These are phyloP conservation scores for Colletotrichum cordylinicola DNA, from an alignment of 2,329 filamentous ascomycete species.

Conservation along the genomic window DNA sequence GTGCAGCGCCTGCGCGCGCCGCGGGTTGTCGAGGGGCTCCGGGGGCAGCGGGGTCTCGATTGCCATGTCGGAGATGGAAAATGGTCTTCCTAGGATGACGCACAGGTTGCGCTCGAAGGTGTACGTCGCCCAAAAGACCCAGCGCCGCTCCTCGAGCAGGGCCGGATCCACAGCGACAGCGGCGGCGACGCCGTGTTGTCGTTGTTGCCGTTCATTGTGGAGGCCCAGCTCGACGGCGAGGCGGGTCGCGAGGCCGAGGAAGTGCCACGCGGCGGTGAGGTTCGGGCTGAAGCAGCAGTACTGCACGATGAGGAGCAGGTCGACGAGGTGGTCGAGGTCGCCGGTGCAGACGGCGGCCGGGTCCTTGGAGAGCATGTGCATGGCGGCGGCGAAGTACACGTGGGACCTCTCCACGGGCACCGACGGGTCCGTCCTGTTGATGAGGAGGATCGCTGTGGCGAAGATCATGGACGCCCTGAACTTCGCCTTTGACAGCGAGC, in stretches of 20 bases:
- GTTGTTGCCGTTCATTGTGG: background rate
- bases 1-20: constrained; percentile 22
- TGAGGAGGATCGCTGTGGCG: constrained; percentile 6
- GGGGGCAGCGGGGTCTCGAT: constrained; percentile 17
- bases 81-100: constrained; percentile 15
- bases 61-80: constrained; percentile 21
- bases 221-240: constrained; percentile 17
- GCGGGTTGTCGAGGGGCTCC: background rate
- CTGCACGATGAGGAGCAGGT: constrained; percentile 19
- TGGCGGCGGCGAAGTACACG: constrained; percentile 14
- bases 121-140: constrained; percentile 23
- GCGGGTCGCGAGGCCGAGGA: constrained; percentile 16
- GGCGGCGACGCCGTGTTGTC: background rate
- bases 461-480: constrained; percentile 17
- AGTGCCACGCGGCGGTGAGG: constrained; percentile 19
- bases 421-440: constrained; percentile 21
- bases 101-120: constrained; percentile 22
- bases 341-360: constrained; percentile 9
- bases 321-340: constrained; percentile 13
- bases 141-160: background rate
- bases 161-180: background rate
- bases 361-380: constrained; percentile 3
- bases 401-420: constrained; percentile 7
- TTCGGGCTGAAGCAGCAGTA: constrained; percentile 18
- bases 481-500: background rate